Conservation (phyloP, 1,139 yeast genomes). For the Eremothecium gossypii region DNA sequence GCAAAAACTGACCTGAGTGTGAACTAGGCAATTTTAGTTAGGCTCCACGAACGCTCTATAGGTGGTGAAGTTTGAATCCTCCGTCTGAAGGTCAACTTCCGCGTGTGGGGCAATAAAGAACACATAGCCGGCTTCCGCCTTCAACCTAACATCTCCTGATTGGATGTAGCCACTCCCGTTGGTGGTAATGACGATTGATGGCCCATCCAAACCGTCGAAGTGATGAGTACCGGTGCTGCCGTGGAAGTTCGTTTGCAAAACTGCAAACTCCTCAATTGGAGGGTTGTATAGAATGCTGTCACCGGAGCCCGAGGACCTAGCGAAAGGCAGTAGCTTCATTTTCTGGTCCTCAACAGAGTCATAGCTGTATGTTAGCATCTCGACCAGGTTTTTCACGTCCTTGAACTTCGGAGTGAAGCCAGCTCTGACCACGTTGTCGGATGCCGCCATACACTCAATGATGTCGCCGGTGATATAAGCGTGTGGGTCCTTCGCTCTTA, state of each 20-base stretch:
- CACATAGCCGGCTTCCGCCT: slow-evolving; percentile 60
- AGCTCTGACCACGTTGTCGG: slow-evolving; percentile 95
- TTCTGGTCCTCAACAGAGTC: slow-evolving; percentile 89
- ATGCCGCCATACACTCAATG: slow-evolving; percentile 98
- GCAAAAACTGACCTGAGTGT: too few species aligned
- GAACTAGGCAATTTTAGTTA: slow-evolving; percentile 15
- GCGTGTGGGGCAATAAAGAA: slow-evolving; percentile 77
- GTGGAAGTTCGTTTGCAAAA: slow-evolving; percentile 60
- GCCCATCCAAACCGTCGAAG: slow-evolving; percentile 65
- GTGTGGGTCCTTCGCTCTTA: slow-evolving; percentile 96
- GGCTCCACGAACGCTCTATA: slow-evolving; percentile 86
- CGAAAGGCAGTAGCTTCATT: slow-evolving; percentile 61
- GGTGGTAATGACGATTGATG: slow-evolving; percentile 78
- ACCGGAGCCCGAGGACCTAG: slow-evolving; percentile 61
- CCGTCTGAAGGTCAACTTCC: slow-evolving; percentile 50
- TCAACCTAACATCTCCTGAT: slow-evolving; percentile 37
- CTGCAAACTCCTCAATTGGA: slow-evolving; percentile 93
- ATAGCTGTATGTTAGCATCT: slow-evolving; percentile 81
- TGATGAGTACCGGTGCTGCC: slow-evolving; percentile 38
- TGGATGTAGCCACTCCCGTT: slow-evolving; percentile 63
- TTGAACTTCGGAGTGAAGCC: slow-evolving; percentile 98
- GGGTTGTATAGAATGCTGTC: slow-evolving; percentile 72
- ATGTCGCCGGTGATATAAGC: slow-evolving; percentile 96
- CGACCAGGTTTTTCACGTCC: slow-evolving; percentile 82
- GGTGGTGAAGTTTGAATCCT: slow-evolving; percentile 51